A percentile compares a stretch with the other conserved stretches of the same genome.
phyloP scores from a whole-genome alignment of 495 filamentous ascomycete species.

The Apiosordaria backusii region DNA sequence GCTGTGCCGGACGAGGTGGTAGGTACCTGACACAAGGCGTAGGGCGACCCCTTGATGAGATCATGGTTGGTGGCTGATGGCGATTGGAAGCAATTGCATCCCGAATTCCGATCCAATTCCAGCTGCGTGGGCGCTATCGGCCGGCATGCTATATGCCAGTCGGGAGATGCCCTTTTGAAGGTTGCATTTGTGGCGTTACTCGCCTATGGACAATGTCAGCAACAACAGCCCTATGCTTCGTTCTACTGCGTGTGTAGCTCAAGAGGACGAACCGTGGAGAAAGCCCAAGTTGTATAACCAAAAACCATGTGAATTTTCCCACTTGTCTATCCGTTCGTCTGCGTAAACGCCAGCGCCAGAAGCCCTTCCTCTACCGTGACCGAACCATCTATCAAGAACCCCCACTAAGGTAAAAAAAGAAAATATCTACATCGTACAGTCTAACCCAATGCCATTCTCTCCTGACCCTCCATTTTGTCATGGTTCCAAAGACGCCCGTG shows the following conservation, averaged over 20 bases:
- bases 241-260: not conserved
- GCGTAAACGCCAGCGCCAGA: not conserved
- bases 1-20: not conserved
- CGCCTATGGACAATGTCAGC: not conserved
- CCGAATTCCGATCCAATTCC: not conserved
- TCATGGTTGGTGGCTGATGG: not conserved
- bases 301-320: not conserved
- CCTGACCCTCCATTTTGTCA: not conserved
- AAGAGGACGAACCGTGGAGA: not conserved
- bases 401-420: too few relatives aligned
- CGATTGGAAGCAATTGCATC: not conserved
- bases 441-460: not conserved
- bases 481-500: not conserved
- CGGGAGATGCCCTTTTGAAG: not conserved
- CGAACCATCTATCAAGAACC: not conserved
- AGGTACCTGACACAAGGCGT: not conserved
- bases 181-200: slow-evolving; percentile 2
- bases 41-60: not conserved
- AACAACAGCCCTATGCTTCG: not conserved
- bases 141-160: not conserved
- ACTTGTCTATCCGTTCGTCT: not conserved
- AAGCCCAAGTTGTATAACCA: not conserved
- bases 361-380: not conserved
- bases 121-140: not conserved
- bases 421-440: not conserved